Conservation (phyloP, 176 grass and related monocot species). For the Hyparrhenia diplandra region DNA sequence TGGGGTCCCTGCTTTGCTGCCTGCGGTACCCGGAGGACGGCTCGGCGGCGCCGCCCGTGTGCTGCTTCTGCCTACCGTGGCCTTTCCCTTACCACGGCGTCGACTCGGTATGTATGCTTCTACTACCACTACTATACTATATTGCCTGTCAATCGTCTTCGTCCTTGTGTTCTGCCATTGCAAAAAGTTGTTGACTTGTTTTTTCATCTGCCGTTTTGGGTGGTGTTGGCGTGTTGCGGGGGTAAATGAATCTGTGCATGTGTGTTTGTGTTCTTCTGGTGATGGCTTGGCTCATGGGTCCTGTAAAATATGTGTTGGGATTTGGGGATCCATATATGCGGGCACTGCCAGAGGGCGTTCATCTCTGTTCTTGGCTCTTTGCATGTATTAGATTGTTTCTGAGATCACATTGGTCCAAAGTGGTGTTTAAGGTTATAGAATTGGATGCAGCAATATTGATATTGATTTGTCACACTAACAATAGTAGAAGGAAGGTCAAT, state of each 20-base stretch:
- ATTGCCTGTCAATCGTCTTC: neutral
- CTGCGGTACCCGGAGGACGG: conserved; percentile 21
- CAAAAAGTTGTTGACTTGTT: neutral
- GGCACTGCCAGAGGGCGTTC: neutral
- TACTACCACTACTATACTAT: neutral
- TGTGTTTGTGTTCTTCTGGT: neutral
- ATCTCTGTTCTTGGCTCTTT: neutral
- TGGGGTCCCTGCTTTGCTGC: conserved; percentile 63
- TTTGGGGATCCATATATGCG: neutral
- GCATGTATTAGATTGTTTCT: neutral
- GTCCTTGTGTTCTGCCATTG: neutral
- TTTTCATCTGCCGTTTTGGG: neutral
- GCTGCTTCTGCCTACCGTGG: conserved; percentile 53
- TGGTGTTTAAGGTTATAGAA: neutral
- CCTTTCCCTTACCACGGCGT: conserved; percentile 6
- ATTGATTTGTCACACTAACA: neutral
- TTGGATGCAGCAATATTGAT: neutral
- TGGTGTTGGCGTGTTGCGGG: neutral
- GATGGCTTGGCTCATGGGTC: neutral
- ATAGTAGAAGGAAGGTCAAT: neutral
- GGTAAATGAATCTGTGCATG: neutral
- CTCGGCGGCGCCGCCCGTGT: neutral
- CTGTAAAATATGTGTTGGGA: neutral
- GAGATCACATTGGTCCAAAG: neutral
- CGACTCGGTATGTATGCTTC: conserved; percentile 25